Conservation (phyloP, 2,329 filamentous ascomycete genomes). For the Lachnum nothofagi region DNA sequence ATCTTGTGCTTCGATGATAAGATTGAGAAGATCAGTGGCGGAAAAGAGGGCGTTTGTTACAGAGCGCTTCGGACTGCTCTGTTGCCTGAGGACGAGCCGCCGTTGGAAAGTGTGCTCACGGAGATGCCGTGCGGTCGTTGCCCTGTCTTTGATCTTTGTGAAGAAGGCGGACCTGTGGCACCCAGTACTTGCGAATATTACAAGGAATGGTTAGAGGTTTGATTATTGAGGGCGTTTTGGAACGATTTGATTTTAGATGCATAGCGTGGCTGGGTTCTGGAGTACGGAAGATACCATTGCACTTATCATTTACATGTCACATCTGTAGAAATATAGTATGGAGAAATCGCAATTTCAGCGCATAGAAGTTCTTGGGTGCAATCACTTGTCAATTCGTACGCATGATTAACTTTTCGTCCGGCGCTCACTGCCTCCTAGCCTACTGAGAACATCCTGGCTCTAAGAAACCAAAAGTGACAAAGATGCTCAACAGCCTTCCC, state of each 20-base stretch:
- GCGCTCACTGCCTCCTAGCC: constrained; percentile 9
- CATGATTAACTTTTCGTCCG: constrained; percentile 25
- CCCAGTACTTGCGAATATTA: constrained; percentile 91
- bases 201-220: constrained; percentile 66
- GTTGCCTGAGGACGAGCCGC: constrained; percentile 37
- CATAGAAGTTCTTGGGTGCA: constrained; percentile 7
- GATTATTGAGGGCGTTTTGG: not conserved
- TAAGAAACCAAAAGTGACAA: constrained; percentile 5
- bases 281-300: constrained; percentile 31
- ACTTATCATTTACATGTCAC: constrained; percentile 4
- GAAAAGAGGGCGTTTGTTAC: constrained; percentile 32
- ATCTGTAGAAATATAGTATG: constrained; percentile 1
- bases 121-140: constrained; percentile 88
- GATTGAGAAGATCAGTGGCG: constrained; percentile 55
- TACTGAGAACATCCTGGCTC: constrained; percentile 10
- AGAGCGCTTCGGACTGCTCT: constrained; percentile 30
- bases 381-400: constrained; percentile 22
- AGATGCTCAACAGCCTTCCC: constrained; percentile 10
- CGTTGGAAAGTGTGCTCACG: constrained; percentile 52
- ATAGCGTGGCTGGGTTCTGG: constrained; percentile 29
- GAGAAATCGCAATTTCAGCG: not conserved
- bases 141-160: constrained; percentile 88
- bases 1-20: constrained; percentile 85
- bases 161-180: constrained; percentile 83
- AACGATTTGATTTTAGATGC: constrained; percentile 22